Conservation (phyloP, 1,139 yeast species). For the Blastobotrys illinoisensis region DNA sequence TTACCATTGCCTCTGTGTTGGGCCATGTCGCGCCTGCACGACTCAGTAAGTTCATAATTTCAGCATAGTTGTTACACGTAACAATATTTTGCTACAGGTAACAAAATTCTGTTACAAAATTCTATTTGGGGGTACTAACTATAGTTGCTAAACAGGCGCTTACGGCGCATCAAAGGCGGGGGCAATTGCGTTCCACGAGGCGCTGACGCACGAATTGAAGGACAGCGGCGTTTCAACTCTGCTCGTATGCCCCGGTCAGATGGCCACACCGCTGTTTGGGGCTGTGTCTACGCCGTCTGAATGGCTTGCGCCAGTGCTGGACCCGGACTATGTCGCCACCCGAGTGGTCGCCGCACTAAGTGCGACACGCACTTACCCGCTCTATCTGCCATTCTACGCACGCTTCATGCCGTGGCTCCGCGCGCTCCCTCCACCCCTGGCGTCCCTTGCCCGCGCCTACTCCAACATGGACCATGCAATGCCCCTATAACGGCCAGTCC, state of each 20-base stretch:
- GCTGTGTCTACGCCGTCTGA: slow-evolving; percentile 68
- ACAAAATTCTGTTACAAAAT: not conserved
- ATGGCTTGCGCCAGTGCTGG: slow-evolving; percentile 74
- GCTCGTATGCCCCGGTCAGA: slow-evolving; percentile 81
- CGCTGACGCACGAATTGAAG: slow-evolving; percentile 66
- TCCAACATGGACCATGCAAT: slow-evolving; percentile 54
- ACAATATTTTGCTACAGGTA: not conserved
- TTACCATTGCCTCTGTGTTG: slow-evolving; percentile 75
- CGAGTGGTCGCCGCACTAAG: slow-evolving; percentile 52
- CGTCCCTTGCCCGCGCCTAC: slow-evolving; percentile 45
- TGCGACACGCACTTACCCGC: slow-evolving; percentile 60
- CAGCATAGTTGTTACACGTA: no score
- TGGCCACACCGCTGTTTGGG: slow-evolving; percentile 65
- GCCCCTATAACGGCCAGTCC: not conserved
- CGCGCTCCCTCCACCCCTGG: slow-evolving; percentile 67
- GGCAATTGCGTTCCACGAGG: slow-evolving; percentile 74
- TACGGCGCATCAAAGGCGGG: slow-evolving; percentile 93
- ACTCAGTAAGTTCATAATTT: slow-evolving; percentile 39
- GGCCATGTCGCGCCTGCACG: slow-evolving; percentile 84
- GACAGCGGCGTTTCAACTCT: slow-evolving; percentile 46
- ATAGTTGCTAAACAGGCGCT: slow-evolving; percentile 34
- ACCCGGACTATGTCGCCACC: slow-evolving; percentile 58
- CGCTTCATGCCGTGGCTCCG: slow-evolving; percentile 65
- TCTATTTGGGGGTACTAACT: no score
- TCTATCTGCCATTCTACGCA: slow-evolving; percentile 71